Percentiles rank a stretch among this genome's conserved stretches.
Conservation (phyloP, 768 basidiomycete genomes). For the Cystobasidiopsis lactophilus region DNA sequence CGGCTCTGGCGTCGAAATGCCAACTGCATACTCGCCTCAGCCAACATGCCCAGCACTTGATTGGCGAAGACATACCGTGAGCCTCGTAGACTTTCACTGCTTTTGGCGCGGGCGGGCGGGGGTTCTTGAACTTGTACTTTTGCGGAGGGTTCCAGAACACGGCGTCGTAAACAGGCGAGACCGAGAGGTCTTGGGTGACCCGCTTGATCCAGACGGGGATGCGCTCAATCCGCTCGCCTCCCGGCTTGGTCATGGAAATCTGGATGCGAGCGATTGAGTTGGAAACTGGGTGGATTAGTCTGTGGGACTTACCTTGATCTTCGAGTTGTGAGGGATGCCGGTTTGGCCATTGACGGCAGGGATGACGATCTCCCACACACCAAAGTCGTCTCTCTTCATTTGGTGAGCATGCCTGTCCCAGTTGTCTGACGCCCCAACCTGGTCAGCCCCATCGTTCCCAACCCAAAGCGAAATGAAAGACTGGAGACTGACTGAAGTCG, state of each 20-base stretch:
- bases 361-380: constrained; percentile 74
- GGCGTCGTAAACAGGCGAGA: constrained; percentile 83
- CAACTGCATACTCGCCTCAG: constrained; percentile 32
- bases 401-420: constrained; percentile 73
- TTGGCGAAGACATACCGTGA: constrained; percentile 31
- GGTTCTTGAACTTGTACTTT: constrained; percentile 62
- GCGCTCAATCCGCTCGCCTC: constrained; percentile 63
- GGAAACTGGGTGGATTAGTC: neutral
- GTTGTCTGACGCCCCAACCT: constrained; percentile 34
- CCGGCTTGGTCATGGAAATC: constrained; percentile 77
- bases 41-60: neutral
- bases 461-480: constrained; percentile 2
- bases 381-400: constrained; percentile 63
- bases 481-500: constrained; percentile 65
- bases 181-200: constrained; percentile 74
- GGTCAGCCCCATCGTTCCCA: too few species aligned
- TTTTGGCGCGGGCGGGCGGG: constrained; percentile 42
- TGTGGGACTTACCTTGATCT: constrained; percentile 48
- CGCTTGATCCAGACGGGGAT: constrained; percentile 83
- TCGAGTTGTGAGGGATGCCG: constrained; percentile 81
- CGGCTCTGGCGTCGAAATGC: constrained; percentile 71
- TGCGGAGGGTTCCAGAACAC: constrained; percentile 99
- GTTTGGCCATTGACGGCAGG: constrained; percentile 44
- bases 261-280: constrained; percentile 25
- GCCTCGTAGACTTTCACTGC: constrained; percentile 80